Evolutionary conservation across 352 stramenopile species (phyloP), one percentile per base, ranked within the genome.

Genomic region (Elongisporangium undulatum): DNA sequence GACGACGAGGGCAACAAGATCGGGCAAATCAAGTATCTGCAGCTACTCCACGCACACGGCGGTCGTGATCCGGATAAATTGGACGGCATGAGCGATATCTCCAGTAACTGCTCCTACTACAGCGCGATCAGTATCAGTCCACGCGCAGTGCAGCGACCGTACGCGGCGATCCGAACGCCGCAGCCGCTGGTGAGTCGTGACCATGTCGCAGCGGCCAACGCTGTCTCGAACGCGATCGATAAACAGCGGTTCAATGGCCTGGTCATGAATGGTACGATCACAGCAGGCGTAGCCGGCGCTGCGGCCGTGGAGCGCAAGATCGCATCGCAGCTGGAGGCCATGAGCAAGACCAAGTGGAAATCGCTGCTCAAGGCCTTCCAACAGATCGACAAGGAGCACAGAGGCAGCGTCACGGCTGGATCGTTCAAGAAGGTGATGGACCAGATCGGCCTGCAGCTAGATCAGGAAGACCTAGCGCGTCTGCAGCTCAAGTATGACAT

Each of bases 91-190:
- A 89, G 77, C 52, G 82, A 92, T 26, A 50, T 89, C 2, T 89
- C 79, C 2, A 90, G 79, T 64, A 81, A 90, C 56, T 92, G 82
- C 51, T 89, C 79, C 8, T 92, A 92, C 70, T 92, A 92, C 67
- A 85, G 67, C 56, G 74, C 79, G 5, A 82, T 92, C 24, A 75
- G 64, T 15, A 90, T 89, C 53, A 89, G 79, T 53, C 79, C 77
- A 45, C 77, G 75, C 6, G 66, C 67, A 20, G 77, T 81, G 15
- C 59, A 63, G 48, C 67, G 67, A 24, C 64, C 62, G 23, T 58
- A 57, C 38, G 66, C 61, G 10, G 66, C 62, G 41, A 61, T 55
- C 0, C 41, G 56, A 64, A 58, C 66, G 24, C 23, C 39, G 4
- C 57, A 56, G 2, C n/a, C 62, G 21, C 58, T 75, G 17, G 55